Evolutionary conservation across 164 flowering plant genomes (phyloP).

Genomic region (Annona squamosa): DNA sequence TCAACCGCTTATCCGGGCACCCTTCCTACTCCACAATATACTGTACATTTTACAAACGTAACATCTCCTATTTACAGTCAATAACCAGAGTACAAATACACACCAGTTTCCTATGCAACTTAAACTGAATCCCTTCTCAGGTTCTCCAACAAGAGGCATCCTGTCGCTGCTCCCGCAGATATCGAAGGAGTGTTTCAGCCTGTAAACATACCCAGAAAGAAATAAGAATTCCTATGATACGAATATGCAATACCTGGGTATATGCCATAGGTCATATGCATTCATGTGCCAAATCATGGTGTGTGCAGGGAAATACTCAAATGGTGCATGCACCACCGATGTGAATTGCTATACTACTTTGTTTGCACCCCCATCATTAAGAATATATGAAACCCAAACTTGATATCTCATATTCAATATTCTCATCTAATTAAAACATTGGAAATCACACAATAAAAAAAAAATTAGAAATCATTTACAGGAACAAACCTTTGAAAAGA

Average conservation of each 20-base stretch:
- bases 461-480: too few relatives aligned
- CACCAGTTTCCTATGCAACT: neutral
- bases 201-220: slow-evolving; percentile 24
- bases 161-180: slow-evolving; percentile 78
- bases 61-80: slow-evolving; percentile 17
- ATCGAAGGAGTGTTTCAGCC: slow-evolving; percentile 82
- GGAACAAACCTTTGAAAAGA: too few relatives aligned
- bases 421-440: too few relatives aligned
- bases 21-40: neutral
- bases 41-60: slow-evolving; percentile 22
- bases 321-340: too few relatives aligned
- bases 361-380: too few relatives aligned
- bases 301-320: too few relatives aligned
- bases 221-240: neutral
- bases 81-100: neutral
- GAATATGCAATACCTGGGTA: neutral
- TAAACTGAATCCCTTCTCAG: slow-evolving; percentile 18
- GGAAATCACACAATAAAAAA: too few relatives aligned
- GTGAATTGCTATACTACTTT: too few relatives aligned
- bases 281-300: neutral
- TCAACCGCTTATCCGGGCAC: too few relatives aligned
- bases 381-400: too few relatives aligned
- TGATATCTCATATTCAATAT: too few relatives aligned
- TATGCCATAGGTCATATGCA: neutral
- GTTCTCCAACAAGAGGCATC: slow-evolving; percentile 38